Evolutionary conservation across 1,139 yeast genomes (phyloP).

Genomic region (Taphrina communis): DNA sequence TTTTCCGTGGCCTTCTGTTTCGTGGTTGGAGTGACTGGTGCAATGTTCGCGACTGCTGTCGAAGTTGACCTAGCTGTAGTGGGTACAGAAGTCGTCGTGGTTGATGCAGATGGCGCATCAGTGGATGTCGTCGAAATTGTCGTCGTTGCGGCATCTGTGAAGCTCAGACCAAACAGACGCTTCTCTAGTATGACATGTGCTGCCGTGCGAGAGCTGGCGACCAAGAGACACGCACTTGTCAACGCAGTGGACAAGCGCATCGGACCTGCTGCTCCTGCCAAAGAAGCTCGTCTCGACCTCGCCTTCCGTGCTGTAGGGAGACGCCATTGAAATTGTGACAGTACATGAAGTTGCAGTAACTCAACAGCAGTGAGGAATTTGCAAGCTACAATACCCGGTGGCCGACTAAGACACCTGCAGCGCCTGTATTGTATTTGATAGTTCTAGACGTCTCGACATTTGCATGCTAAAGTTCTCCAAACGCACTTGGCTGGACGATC

Average conservation of each 20-base stretch:
- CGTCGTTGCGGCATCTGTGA: slow-evolving; percentile 3
- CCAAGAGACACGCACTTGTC: background rate
- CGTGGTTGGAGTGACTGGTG: background rate
- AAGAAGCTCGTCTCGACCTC: background rate
- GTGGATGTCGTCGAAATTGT: background rate
- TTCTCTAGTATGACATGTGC: slow-evolving; percentile 2
- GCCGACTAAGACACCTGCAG: background rate
- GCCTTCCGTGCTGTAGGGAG: background rate
- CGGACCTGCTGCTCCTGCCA: background rate
- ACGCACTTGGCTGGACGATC: slow-evolving; percentile 5
- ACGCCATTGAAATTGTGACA: background rate
- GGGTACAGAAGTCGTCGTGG: background rate
- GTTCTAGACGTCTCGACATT: background rate
- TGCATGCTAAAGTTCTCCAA: background rate
- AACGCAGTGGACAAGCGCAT: background rate
- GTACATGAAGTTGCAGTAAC: no score
- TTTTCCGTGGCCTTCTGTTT: slow-evolving; percentile 22
- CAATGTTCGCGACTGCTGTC: background rate
- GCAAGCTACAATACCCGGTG: slow-evolving; percentile 8
- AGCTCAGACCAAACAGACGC: slow-evolving; percentile 18
- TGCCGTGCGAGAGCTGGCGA: background rate
- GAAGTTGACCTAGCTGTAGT: background rate
- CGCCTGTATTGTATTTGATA: background rate
- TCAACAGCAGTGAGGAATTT: background rate
- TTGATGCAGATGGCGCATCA: background rate